A percentile compares a stretch with the other conserved stretches of the same genome.
phyloP scores from a whole-genome alignment of 1,284 basidiomycete genomes.

The Trichosporon faecale region DNA sequence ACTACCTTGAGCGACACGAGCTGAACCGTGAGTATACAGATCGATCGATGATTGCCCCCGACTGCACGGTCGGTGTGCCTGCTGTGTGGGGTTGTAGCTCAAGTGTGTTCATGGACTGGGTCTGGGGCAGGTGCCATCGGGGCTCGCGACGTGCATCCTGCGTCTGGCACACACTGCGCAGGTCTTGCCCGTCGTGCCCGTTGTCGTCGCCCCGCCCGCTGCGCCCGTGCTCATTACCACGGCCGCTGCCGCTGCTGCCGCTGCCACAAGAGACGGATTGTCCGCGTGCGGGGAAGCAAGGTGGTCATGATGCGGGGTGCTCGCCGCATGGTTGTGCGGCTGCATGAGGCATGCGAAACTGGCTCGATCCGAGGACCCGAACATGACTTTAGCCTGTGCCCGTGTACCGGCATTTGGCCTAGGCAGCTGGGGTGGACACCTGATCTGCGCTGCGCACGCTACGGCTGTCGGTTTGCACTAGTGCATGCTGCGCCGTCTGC shows the following conservation, averaged over 20 bases:
- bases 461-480: not conserved
- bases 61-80: not conserved
- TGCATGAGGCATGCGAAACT: not conserved
- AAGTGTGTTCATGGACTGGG: not conserved
- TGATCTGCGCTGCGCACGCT: not conserved
- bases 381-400: not conserved
- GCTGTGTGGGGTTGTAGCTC: not conserved
- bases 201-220: no score
- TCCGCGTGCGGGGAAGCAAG: not conserved
- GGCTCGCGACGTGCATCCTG: not conserved
- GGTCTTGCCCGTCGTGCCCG: no score
- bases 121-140: not conserved
- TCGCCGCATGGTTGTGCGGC: not conserved
- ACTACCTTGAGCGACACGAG: constrained; percentile 29
- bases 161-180: no score
- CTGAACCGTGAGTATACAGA: constrained; percentile 26
- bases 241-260: no score
- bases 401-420: not conserved
- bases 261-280: not conserved
- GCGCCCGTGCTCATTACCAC: not conserved
- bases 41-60: not conserved
- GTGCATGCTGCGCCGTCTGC: no score
- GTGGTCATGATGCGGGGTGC: not conserved
- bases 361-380: not conserved
- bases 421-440: not conserved